phyloP scores from a whole-genome alignment of 2,329 filamentous ascomycete genomes.

The Aureobasidium sp. region DNA sequence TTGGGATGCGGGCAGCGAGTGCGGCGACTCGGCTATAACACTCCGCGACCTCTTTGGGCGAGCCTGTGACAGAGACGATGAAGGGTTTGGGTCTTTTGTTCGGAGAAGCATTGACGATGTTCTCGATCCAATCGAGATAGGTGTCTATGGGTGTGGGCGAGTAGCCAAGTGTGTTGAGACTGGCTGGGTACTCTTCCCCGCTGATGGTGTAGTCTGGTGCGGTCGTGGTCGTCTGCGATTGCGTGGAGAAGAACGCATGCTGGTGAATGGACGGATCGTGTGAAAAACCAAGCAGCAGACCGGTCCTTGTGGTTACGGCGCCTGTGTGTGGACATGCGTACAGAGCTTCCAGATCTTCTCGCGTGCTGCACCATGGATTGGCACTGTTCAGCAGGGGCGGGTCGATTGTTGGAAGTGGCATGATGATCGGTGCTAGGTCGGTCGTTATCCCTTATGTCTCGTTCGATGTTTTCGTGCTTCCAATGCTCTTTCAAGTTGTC shows the following conservation, averaged over 20 bases:
- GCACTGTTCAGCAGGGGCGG: constrained; percentile 68
- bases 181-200: constrained; percentile 15
- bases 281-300: constrained; percentile 54
- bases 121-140: constrained; percentile 51
- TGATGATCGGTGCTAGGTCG: constrained; percentile 4
- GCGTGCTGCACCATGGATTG: constrained; percentile 64
- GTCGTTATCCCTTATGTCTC: too few species aligned
- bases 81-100: constrained; percentile 47
- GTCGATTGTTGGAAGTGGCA: constrained; percentile 40
- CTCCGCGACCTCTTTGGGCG: constrained; percentile 45
- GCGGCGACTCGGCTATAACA: constrained; percentile 47
- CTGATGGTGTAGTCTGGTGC: constrained; percentile 4
- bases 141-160: constrained; percentile 52
- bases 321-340: constrained; percentile 57
- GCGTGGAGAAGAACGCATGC: constrained; percentile 55
- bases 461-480: background rate
- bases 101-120: constrained; percentile 46
- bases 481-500: too few species aligned
- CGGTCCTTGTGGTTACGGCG: constrained; percentile 66
- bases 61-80: constrained; percentile 64
- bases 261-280: constrained; percentile 55
- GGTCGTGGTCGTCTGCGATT: constrained; percentile 22
- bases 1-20: constrained; percentile 24
- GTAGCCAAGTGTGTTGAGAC: constrained; percentile 66
- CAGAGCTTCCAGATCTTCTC: constrained; percentile 52